Percentiles rank a stretch among this genome's conserved stretches.
These are phyloP conservation scores for Porpolomopsis calyptriformis DNA, from an alignment of 768 basidiomycete species.

Conservation along the genomic window DNA sequence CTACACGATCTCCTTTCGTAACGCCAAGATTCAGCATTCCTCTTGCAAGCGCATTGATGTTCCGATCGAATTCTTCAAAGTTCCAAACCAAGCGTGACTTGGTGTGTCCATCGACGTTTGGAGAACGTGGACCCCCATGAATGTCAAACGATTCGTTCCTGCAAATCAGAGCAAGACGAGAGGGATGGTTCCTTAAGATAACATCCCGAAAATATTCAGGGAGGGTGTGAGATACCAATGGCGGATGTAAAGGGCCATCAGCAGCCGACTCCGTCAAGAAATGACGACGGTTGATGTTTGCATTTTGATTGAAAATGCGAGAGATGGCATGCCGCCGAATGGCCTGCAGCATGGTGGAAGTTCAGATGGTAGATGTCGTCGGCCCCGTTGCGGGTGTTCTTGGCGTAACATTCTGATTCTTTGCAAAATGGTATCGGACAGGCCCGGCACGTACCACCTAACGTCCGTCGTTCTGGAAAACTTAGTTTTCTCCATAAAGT, in stretches of 20 bases:
- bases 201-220: conserved; percentile 49
- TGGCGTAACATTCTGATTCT: no score
- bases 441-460: no score
- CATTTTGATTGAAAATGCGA: no score
- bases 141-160: conserved; percentile 44
- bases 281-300: background rate
- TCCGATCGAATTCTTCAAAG: conserved; percentile 56
- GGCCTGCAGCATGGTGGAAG: no score
- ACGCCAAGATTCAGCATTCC: conserved; percentile 64
- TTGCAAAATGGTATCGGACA: no score
- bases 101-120: conserved; percentile 40
- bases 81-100: conserved; percentile 57
- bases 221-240: conserved; percentile 45
- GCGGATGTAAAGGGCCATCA: conserved; percentile 45
- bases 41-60: conserved; percentile 57
- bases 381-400: no score
- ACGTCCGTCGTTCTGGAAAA: no score
- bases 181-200: conserved; percentile 38
- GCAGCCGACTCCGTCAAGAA: conserved; percentile 32
- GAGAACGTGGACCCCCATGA: conserved; percentile 51
- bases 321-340: no score
- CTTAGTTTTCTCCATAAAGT: no score
- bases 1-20: conserved; percentile 65
- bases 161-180: conserved; percentile 55
- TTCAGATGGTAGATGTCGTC: no score